A percentile compares a stretch with the other conserved stretches of the same genome.
Conservation (phyloP, 306 rosid species). For the Cicer judaicum region DNA sequence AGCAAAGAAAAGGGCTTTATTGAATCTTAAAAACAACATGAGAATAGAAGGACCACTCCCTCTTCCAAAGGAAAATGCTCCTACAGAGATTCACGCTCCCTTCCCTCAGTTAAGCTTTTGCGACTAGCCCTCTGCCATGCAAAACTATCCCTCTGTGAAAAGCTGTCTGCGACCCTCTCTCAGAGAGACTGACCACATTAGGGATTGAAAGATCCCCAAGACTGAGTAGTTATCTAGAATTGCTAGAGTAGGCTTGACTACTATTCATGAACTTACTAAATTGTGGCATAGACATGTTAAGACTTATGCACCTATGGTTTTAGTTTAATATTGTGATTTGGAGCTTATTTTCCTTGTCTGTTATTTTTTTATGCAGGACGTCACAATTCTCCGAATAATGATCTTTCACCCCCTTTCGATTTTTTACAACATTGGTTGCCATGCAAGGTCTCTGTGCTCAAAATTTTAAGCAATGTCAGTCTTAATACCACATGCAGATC, state of each 20-base stretch:
- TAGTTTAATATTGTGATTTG: neutral
- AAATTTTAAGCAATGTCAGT: neutral
- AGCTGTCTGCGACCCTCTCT: neutral
- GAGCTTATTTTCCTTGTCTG: neutral
- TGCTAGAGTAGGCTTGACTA: neutral
- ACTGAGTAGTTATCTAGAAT: neutral
- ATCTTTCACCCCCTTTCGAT: neutral
- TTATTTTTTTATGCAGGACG: neutral
- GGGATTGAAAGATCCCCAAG: neutral
- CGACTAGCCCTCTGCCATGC: neutral
- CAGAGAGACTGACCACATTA: neutral
- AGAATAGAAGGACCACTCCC: neutral
- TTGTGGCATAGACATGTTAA: neutral
- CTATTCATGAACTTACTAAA: neutral
- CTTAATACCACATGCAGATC: conserved; percentile 1
- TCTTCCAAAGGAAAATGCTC: neutral
- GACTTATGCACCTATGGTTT: conserved; percentile 1
- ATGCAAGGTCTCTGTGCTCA: neutral
- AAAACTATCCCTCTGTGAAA: neutral
- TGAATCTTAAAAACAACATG: neutral
- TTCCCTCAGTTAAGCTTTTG: neutral
- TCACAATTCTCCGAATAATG: neutral
- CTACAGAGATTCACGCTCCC: neutral
- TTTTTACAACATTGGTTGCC: neutral
- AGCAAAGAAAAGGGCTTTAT: neutral